Conservation (phyloP, 768 basidiomycete species). For the Trametes maxima region DNA sequence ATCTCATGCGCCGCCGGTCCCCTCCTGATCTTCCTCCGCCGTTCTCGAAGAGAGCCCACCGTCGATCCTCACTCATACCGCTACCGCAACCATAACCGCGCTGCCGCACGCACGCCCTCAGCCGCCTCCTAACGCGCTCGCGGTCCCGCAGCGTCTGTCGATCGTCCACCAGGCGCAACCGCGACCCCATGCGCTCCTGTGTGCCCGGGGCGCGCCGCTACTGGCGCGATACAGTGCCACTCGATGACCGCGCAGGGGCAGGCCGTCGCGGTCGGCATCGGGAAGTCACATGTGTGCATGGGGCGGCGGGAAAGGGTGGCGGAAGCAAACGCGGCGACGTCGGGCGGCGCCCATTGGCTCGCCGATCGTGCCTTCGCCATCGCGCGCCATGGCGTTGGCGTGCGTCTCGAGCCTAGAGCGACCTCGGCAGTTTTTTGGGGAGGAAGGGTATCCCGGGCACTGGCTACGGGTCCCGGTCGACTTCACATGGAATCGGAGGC, state of each 20-base stretch:
- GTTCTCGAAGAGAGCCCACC: neutral
- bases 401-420: no score
- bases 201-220: no score
- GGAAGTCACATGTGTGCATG: neutral
- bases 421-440: no score
- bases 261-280: conserved; percentile 4
- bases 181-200: neutral
- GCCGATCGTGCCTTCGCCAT: neutral
- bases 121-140: neutral
- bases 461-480: no score
- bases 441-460: no score
- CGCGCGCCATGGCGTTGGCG: no score
- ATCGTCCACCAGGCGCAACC: neutral
- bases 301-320: neutral
- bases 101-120: neutral
- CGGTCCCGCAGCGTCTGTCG: neutral
- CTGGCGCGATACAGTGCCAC: neutral
- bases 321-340: conserved; percentile 3
- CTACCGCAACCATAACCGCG: neutral
- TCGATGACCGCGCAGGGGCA: neutral
- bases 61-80: neutral
- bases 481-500: no score
- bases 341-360: neutral
- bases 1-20: no score
- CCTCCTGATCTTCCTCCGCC: no score